Evolutionary conservation across 1,139 yeast genomes (phyloP), one percentile per base, ranked within the genome.

Genomic region (Kluyveromyces marxianus): DNA sequence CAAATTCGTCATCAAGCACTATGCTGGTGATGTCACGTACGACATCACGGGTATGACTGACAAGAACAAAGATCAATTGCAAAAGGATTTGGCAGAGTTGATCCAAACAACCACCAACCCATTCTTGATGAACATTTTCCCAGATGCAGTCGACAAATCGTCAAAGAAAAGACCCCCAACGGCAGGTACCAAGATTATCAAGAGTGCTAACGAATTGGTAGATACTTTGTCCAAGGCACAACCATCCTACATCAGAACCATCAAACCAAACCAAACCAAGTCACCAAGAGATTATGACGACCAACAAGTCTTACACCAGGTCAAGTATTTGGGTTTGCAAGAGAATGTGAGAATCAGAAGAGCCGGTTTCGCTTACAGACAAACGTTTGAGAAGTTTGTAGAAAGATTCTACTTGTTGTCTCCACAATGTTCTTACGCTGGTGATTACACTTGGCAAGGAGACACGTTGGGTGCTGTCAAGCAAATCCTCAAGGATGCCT

Each of bases 281-380:
- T 83, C 92, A 21, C 95, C 99, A 10, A 72, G 80, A 41, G 98
- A 92, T 57, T 94, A 87, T 63, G 96, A 90, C 59, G 81, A 82
- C 50, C 79, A 78, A 48, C 96, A 89, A 57, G 98, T 92, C 8
- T 72, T 92, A 55, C 98, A 94, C 68, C 99, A 94, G 69, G 83
- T 94, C 54, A 94, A 94, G 62, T 94, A 94, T 64, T 76, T 94
- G 57, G 99, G 99, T 62, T 74, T 94, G 65, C 94, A 92, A 62
- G 98, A 94, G 66, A 94, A 94, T 65, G 97, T 94, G 40, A 79
- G 98, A 54, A 94, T 94, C 55, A 81, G 98, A 71, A 84, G 98
- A 71, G 98, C 99, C 0, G 99, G 99, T 44, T 94, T 94, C 68
- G 98, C 99, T 2, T 92, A 90, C 61, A 83, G 99, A 69, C 96